Base-by-base conservation (phyloP, 257 asterid species). In the Penstemon davidsonii region DNA sequence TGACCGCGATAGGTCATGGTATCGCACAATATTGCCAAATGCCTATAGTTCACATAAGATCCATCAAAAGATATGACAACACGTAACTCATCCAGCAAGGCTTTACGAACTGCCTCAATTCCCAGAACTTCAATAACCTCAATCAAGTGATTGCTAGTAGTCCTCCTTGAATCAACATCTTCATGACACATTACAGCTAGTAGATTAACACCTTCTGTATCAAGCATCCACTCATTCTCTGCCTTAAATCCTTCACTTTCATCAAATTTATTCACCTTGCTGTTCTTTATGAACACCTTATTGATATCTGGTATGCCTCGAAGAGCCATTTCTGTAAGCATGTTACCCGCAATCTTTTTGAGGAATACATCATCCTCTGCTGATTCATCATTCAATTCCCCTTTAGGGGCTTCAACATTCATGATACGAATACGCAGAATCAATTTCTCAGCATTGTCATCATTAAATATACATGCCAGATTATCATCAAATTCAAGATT, bases 1-100 rank as follows among this genome's bases (percentile, higher is more conserved):
- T 91, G 99, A 69, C 99, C 99, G 53, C 99, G 96, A 73, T 94
- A 94, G 10, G 99, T 94, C 99, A 94, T 94, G 67, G 99, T 91
- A 70, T 94, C 99, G 36, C 99, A 94, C 85, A 94, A 71, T 61
- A 94, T 94, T 37, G 99, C 97, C 80, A 94, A 71, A 68, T 94
- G 99, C 25, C 99, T 80, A 50, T 94, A 94, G 77, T 94, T 94
- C 63, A 94, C 99, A 63, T 94, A 94, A 37, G 99, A 94, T 39
- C 99, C 99, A 75, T 94, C 97, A 50, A 94, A 94, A 18, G 99
- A 94, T 72, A 94, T 94, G 80, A 94, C 99, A 9, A 91, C 96
- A 54, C 99, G 96, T 85, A 94, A 44, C 82, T 94, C 99, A 73
- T 94, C 99, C 42, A 94, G 84, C 84, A 94, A 79, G 2, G 99